Percentiles rank a stretch among this genome's conserved stretches.
Evolutionary conservation across 257 asterid species (phyloP).

Genomic region (Asclepias syriaca): DNA sequence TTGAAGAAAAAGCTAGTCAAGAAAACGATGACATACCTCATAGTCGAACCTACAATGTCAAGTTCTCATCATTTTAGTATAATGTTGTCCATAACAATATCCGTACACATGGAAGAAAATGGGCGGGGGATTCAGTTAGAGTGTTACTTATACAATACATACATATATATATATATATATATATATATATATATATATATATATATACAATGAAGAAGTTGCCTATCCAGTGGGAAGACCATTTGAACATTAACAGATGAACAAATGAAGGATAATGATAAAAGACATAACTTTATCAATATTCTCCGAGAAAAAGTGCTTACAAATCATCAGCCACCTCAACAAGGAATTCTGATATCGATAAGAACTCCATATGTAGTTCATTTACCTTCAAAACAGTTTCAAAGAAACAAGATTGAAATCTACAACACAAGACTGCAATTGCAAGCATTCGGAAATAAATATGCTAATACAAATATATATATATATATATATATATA

Average conservation of each 20-base stretch:
- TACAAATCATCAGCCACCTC: conserved; percentile 94
- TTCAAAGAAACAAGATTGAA: conserved; percentile 34
- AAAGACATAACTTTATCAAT: background rate
- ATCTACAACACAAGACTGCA: background rate
- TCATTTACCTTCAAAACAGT: conserved; percentile 79
- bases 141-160: conserved; percentile 4
- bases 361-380: conserved; percentile 85
- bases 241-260: background rate
- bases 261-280: background rate
- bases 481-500: too few relatives aligned
- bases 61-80: conserved; percentile 25
- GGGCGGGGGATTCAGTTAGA: background rate
- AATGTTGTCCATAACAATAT: conserved; percentile 23
- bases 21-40: conserved; percentile 52
- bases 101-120: conserved; percentile 36
- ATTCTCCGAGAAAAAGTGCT: conserved; percentile 32
- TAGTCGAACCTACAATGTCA: conserved; percentile 72
- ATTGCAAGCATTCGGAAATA: background rate
- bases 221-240: background rate
- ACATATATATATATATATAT: background rate
- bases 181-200: background rate
- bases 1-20: background rate
- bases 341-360: conserved; percentile 83
- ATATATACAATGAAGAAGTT: background rate
- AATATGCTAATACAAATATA: background rate